These are phyloP conservation scores for Astragalus glycyphyllos DNA, from an alignment of 306 rosid genomes.

Conservation along the genomic window DNA sequence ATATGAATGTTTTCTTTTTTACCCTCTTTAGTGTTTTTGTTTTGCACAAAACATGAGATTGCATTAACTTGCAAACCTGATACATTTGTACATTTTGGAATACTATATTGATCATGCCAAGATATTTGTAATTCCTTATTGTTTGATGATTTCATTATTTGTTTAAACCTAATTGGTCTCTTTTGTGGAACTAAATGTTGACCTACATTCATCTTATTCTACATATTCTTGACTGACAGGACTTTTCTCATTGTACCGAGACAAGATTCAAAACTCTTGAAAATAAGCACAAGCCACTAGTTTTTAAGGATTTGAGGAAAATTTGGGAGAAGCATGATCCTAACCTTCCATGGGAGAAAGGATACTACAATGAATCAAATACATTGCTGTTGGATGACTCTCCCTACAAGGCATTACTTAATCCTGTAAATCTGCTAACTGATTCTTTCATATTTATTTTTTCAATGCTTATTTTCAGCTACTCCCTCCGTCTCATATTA, in stretches of 20 bases:
- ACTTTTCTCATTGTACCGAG: conserved; percentile 63
- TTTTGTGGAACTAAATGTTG: not conserved
- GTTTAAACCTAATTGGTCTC: not conserved
- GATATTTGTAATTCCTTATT: not conserved
- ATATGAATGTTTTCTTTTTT: not conserved
- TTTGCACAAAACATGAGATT: conserved; percentile 2
- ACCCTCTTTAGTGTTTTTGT: not conserved
- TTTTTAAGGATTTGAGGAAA: conserved; percentile 80
- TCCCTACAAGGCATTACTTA: conserved; percentile 83
- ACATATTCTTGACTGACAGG: conserved; percentile 49
- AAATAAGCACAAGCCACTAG: conserved; percentile 63
- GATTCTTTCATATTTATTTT: not conserved
- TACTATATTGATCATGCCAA: not conserved
- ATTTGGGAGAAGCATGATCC: conserved; percentile 81
- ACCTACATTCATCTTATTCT: conserved; percentile 2
- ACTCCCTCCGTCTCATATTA: too few relatives aligned
- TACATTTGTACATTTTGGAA: not conserved
- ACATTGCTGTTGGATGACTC: conserved; percentile 88
- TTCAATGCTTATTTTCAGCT: not conserved
- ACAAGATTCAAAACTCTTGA: conserved; percentile 66
- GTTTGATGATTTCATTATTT: conserved; percentile 8
- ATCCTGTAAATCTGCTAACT: conserved; percentile 60
- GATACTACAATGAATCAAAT: conserved; percentile 69
- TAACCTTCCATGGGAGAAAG: conserved; percentile 79
- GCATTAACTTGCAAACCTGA: conserved; percentile 14